phyloP scores from a whole-genome alignment of 805 yeast genomes.

The Kluyveromyces wickerhamii region DNA sequence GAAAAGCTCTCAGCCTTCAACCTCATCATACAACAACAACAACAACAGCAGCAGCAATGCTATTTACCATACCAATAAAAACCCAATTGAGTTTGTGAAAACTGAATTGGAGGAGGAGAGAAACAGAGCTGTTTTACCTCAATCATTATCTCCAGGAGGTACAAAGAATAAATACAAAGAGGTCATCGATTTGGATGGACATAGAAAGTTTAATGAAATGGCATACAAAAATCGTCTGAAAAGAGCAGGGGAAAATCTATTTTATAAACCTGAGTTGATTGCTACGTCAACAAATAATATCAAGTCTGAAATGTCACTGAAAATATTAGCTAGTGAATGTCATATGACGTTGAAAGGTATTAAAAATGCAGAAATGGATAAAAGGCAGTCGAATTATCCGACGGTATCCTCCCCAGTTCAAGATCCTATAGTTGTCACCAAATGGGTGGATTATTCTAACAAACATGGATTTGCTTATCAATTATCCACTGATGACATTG shows the following conservation, averaged over 20 bases:
- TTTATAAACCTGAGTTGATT: constrained; percentile 21
- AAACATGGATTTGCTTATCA: constrained; percentile 94
- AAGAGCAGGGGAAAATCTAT: constrained; percentile 28
- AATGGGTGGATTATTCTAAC: constrained; percentile 97
- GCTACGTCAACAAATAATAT: constrained; percentile 31
- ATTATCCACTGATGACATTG: constrained; percentile 80
- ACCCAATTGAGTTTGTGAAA: constrained; percentile 62
- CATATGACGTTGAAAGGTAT: constrained; percentile 39
- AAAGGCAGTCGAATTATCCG: constrained; percentile 34
- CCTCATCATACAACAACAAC: constrained; percentile 23
- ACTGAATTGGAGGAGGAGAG: constrained; percentile 63
- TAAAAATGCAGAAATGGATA: constrained; percentile 37
- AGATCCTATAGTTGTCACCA: constrained; percentile 69
- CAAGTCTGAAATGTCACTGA: constrained; percentile 31
- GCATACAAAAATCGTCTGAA: constrained; percentile 30
- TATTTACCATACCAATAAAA: constrained; percentile 33
- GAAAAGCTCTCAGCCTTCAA: constrained; percentile 13
- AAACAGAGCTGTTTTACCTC: constrained; percentile 68
- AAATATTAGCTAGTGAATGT: constrained; percentile 39
- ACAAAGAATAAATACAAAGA: constrained; percentile 82
- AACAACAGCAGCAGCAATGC: constrained; percentile 12
- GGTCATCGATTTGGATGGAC: constrained; percentile 37
- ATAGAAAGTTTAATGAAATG: constrained; percentile 26
- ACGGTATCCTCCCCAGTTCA: constrained; percentile 26
- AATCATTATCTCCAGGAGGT: constrained; percentile 86